Evolutionary conservation across 23 red algal genomes (phyloP), one percentile per base, ranked within the genome.

Genomic region (Gracilariopsis chorda): DNA sequence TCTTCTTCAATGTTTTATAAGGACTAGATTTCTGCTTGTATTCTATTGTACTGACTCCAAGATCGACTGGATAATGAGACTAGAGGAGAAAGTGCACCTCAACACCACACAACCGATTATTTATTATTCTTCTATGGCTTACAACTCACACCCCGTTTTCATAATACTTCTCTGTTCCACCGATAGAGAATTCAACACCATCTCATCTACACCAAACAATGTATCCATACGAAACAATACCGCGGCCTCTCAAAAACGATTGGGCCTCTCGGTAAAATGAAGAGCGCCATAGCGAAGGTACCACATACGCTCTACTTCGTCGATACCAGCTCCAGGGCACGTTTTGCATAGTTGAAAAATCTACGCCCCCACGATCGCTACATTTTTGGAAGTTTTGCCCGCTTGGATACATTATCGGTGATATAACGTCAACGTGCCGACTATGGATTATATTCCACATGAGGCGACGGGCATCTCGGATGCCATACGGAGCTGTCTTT

Each of bases 351-450:
- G 16, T 59, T 25, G 6, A 27, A 59, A 27, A 59, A 4, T 59
- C 55, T 27, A 59, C 16, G n/a, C 55, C 55, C 4, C 55, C 55
- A 7, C 55, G 55, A 9, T n/a, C 19, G 7, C 7, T 59, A 59
- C 55, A 59, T 25, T 7, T 11, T n/a, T 59, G 55, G 29, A 59
- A 59, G 55, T 19, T 19, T 4, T 27, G 6, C 4, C 29, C 55
- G 51, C 74, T 79, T 8, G 74, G 27, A 48, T 79, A 79, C 74
- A 79, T 48, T 20, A 51, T 48, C 25, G 83, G 83, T 6, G 83
- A 88, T 5, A 88, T 3, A 58, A 57, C 8, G 40, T 88, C 63
- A 52, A 88, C 16, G 32, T 88, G 3, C 1, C 16, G 12, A 42
- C 14, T 37, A 28, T 1, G 13, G 8, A 88, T 29, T n/a, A 88